Evolutionary conservation across 768 basidiomycete genomes (phyloP), one percentile per base, ranked within the genome.

Genomic region (Leccinum ochraceum): DNA sequence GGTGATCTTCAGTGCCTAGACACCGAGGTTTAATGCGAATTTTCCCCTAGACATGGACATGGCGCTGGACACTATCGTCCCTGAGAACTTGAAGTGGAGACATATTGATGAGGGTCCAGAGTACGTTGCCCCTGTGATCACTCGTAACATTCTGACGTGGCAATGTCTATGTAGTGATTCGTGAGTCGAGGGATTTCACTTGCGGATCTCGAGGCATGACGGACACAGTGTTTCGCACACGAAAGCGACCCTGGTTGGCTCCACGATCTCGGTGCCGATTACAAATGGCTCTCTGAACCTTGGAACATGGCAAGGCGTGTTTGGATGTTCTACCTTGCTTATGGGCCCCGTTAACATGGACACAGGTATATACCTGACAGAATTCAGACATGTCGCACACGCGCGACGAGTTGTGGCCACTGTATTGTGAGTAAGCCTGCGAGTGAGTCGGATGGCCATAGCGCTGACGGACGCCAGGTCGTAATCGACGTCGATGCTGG

Each of bases 61-160:
- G 92, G 92, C 92, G 4, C 77, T 97, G 20, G 95, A 97, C 75
- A 81, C 76, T 32, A 86, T 97, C 60, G 93, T 98, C 1, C 95
- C 95, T 1, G 94, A 97, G 71, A 80, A 71, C 14, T 77, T 95
- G 14, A 75, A 84, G 55, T 96, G 94, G 94, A 77, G 78, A 42
- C 95, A 97, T 73, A 92, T 87, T 1, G 93, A 94, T 70, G 95
- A 98, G 79, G 94, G 94, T 22, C 90, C 88, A 51, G 94, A 96
- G 93, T 94, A 70, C 76, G 69, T 68, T 13, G 22, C 39, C 30
- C 36, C 24, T 16, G 6, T 55, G 28, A 34, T 44, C n/a, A 17
- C 53, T 11, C n/a, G 14, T 34, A 44, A 52, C 10, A 42, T 53
- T 20, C 36, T 69, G 37, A 67, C 52, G 30, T 17, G 22, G 22